phyloP scores from a whole-genome alignment of 2,329 filamentous ascomycete genomes.

The Pseudocercospora eumusae region DNA sequence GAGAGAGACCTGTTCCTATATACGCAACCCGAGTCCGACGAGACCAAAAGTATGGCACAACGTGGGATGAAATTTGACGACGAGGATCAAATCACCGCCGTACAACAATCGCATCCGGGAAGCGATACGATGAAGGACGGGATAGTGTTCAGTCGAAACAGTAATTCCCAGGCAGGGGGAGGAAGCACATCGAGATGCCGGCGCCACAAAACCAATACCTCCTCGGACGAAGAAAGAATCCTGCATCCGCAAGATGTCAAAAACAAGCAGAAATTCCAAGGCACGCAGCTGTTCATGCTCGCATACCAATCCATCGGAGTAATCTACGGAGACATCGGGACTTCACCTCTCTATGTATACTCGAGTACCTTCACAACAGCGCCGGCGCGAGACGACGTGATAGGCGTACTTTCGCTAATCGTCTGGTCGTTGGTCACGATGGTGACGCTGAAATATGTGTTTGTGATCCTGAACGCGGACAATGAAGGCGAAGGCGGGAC shows the following conservation, averaged over 20 bases:
- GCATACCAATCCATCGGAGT: conserved; percentile 67
- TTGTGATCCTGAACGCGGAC: conserved; percentile 66
- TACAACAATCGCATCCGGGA: conserved; percentile 18
- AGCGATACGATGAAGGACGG: neutral
- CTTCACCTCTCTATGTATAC: conserved; percentile 68
- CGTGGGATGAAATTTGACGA: conserved; percentile 29
- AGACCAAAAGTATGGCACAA: conserved; percentile 2
- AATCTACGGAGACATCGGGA: conserved; percentile 70
- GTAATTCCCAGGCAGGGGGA: no score
- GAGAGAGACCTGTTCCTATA: neutral
- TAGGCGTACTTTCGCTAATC: conserved; percentile 67
- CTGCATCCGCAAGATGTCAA: conserved; percentile 33
- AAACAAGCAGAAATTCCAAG: conserved; percentile 38
- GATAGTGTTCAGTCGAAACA: neutral
- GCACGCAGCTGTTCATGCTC: conserved; percentile 47
- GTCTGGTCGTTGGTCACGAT: conserved; percentile 70
- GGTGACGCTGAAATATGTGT: conserved; percentile 68
- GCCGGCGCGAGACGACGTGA: conserved; percentile 60
- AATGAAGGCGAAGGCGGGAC: conserved; percentile 72
- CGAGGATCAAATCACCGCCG: conserved; percentile 23
- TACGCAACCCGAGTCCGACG: no score
- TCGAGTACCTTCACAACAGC: conserved; percentile 63
- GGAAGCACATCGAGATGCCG: no score
- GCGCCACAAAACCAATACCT: no score
- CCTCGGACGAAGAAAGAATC: conserved; percentile 35